A percentile compares a stretch with the other conserved stretches of the same genome.
Conservation (phyloP, 2,329 filamentous ascomycete species). For the Scortechinia acanthostroma region DNA sequence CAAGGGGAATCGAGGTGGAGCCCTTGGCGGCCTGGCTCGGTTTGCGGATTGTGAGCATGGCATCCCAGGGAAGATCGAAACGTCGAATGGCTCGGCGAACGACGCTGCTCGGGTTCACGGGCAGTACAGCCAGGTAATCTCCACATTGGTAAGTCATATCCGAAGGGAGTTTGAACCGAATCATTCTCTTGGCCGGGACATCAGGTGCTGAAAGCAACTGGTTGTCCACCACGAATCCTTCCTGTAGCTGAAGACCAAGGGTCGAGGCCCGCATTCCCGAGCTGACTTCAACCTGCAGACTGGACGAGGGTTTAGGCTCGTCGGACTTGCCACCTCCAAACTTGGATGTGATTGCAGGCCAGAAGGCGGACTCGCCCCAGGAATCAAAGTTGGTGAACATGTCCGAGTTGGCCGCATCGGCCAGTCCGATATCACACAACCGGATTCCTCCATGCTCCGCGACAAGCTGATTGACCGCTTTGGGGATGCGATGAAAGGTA, state of each 20-base stretch:
- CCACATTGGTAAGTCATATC: conserved; percentile 46
- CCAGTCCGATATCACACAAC: conserved; percentile 30
- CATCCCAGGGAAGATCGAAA: conserved; percentile 52
- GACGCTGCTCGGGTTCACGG: conserved; percentile 43
- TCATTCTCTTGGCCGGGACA: conserved; percentile 33
- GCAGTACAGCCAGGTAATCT: conserved; percentile 55
- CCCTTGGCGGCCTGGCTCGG: conserved; percentile 16
- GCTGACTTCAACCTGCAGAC: conserved; percentile 10
- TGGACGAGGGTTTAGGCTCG: conserved; percentile 4
- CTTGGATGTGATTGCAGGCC: conserved; percentile 7
- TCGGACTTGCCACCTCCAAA: conserved; percentile 7
- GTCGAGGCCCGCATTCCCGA: conserved; percentile 26
- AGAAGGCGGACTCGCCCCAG: conserved; percentile 34
- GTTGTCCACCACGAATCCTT: conserved; percentile 34
- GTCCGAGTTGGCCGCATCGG: conserved; percentile 38
- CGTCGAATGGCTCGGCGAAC: conserved; percentile 44
- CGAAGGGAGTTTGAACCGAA: conserved; percentile 42
- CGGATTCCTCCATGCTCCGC: conserved; percentile 30
- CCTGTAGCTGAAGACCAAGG: conserved; percentile 33
- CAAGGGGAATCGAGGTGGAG: conserved; percentile 29
- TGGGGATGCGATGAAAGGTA: conserved; percentile 44
- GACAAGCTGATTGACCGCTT: conserved; percentile 32
- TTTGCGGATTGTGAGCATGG: conserved; percentile 34
- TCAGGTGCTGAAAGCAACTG: conserved; percentile 30
- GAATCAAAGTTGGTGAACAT: conserved; percentile 40